Evolutionary conservation across 2,329 filamentous ascomycete species (phyloP).

Genomic region (Scorias spongiosa): DNA sequence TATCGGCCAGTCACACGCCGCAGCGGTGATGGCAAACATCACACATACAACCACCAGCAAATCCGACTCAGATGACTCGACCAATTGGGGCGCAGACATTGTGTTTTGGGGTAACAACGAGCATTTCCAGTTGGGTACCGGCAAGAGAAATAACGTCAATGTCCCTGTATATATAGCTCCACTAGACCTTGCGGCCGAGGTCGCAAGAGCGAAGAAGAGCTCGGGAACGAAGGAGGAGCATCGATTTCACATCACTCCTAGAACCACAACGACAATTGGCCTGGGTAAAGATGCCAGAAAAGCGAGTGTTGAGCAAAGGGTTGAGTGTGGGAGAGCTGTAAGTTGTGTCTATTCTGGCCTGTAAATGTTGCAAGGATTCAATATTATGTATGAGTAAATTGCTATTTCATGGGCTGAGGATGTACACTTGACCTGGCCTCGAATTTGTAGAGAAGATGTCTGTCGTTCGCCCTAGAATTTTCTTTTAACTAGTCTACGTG

Average conservation of each 20-base stretch:
- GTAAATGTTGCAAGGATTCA: constrained; percentile 14
- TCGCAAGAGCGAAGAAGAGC: constrained; percentile 43
- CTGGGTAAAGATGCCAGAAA: constrained; percentile 38
- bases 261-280: constrained; percentile 51
- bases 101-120: constrained; percentile 95
- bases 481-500: no score
- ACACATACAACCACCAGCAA: constrained; percentile 40
- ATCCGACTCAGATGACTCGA: constrained; percentile 46
- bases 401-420: no score
- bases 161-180: constrained; percentile 66
- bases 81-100: constrained; percentile 77
- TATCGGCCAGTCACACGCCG: constrained; percentile 65
- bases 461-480: no score
- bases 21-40: constrained; percentile 71
- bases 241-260: constrained; percentile 68
- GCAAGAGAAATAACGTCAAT: constrained; percentile 67
- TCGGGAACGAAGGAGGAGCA: constrained; percentile 49
- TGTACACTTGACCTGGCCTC: no score
- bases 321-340: constrained; percentile 71
- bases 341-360: constrained; percentile 67
- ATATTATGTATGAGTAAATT: no score
- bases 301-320: constrained; percentile 66
- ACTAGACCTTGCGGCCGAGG: constrained; percentile 49
- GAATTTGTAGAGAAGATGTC: no score
- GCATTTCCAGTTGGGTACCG: constrained; percentile 81